phyloP scores from a whole-genome alignment of 2,329 filamentous ascomycete species.

The Gaeumannomyces sp. region DNA sequence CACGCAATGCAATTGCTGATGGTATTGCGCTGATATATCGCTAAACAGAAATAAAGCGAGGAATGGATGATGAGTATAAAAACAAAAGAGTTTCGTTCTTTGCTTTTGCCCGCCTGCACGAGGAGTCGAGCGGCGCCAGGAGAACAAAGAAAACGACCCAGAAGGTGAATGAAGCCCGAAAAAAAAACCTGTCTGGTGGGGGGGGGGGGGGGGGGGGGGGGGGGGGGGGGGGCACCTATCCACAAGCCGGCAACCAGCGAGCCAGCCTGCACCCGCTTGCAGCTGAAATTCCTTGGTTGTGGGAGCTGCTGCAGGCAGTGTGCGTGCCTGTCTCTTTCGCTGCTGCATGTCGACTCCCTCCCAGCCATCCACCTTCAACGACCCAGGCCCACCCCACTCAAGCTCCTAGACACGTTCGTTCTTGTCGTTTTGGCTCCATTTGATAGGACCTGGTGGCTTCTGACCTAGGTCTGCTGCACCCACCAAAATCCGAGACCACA shows the following conservation, averaged over 20 bases:
- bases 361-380: neutral
- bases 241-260: neutral
- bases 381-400: neutral
- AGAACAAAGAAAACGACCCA: no score
- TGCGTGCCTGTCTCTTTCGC: neutral
- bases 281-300: neutral
- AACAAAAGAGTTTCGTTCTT: no score
- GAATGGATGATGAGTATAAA: neutral
- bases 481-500: neutral
- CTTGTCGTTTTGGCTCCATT: neutral
- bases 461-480: neutral
- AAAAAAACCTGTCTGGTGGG: neutral
- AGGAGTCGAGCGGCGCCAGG: no score
- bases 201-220: no score
- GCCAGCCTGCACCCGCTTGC: neutral
- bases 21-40: neutral
- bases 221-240: neutral
- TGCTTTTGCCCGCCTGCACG: no score
- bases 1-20: neutral
- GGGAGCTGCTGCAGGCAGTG: neutral
- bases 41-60: neutral
- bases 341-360: neutral
- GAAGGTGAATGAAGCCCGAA: neutral
- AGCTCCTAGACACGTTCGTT: neutral
- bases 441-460: neutral